These are phyloP conservation scores for Torrubiella hemipterigena DNA, from an alignment of 2,329 filamentous ascomycete species.

Conservation along the genomic window DNA sequence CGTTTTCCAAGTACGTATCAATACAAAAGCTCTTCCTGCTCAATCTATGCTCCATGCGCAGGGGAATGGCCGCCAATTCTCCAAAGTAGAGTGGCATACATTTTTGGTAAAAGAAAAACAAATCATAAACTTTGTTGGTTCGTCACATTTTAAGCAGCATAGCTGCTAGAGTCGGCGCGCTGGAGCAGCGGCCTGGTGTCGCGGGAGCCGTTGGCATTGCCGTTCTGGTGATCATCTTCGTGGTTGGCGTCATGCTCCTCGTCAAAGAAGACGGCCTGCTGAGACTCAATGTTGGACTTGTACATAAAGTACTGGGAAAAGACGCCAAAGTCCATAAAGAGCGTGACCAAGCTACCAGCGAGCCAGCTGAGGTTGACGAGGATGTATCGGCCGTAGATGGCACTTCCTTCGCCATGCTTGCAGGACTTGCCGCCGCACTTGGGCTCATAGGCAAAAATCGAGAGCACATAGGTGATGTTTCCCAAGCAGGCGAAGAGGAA, in stretches of 20 bases:
- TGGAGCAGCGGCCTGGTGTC: slow-evolving; percentile 20
- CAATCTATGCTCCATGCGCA: too few relatives aligned
- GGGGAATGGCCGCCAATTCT: too few relatives aligned
- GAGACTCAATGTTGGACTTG: slow-evolving; percentile 21
- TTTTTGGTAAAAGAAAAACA: too few relatives aligned
- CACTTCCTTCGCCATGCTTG: slow-evolving; percentile 48
- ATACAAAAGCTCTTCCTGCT: too few relatives aligned
- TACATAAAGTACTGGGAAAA: slow-evolving; percentile 92
- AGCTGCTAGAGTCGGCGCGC: slow-evolving; percentile 13
- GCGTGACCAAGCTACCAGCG: slow-evolving; percentile 75
- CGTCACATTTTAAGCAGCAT: too few relatives aligned
- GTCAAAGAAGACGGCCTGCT: too few relatives aligned
- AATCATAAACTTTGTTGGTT: too few relatives aligned
- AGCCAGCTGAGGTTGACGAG: slow-evolving; percentile 88
- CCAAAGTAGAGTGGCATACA: too few relatives aligned
- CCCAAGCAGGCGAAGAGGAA: slow-evolving; percentile 95
- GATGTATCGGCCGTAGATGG: slow-evolving; percentile 69
- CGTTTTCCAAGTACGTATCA: too few relatives aligned
- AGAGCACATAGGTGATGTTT: slow-evolving; percentile 86
- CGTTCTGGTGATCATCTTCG: slow-evolving; percentile 17
- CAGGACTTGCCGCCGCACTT: slow-evolving; percentile 48
- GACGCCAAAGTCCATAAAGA: slow-evolving; percentile 74
- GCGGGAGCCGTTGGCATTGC: slow-evolving; percentile 14
- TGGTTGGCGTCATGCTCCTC: slow-evolving; percentile 21
- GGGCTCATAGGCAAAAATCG: slow-evolving; percentile 82